Conservation (phyloP, 331 rosid species). For the Acacia pycnantha region DNA sequence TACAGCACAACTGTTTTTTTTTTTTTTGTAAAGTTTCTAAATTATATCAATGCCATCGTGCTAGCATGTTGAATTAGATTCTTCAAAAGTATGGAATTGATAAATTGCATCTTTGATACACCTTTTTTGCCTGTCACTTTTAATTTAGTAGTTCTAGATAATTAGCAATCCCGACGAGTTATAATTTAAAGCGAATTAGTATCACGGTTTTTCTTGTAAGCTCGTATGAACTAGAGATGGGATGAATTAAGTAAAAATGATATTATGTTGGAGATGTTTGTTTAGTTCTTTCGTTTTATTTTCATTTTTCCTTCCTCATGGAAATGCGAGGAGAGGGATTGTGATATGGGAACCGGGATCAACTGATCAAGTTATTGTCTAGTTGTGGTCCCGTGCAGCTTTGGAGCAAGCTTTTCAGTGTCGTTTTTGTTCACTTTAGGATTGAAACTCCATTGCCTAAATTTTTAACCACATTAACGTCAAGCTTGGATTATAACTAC, state of each 20-base stretch:
- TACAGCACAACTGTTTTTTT: background rate
- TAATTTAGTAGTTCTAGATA: no score
- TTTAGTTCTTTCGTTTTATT: background rate
- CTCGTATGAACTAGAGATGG: conserved; percentile 7
- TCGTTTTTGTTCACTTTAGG: background rate
- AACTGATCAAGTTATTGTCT: background rate
- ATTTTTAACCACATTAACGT: background rate
- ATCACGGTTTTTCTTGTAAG: background rate
- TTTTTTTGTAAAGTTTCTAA: background rate
- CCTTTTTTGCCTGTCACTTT: no score
- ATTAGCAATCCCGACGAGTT: no score
- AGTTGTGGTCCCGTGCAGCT: background rate
- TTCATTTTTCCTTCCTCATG: background rate
- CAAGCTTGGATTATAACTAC: background rate
- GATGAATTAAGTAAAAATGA: conserved; percentile 29
- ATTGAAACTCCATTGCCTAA: background rate
- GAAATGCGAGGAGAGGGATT: background rate
- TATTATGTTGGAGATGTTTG: conserved; percentile 11
- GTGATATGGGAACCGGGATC: background rate
- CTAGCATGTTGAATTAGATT: conserved; percentile 15
- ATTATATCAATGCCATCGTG: background rate
- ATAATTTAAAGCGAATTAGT: background rate
- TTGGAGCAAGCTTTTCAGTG: background rate
- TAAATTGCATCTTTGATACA: no score
- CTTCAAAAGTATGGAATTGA: background rate